A percentile compares a stretch with the other conserved stretches of the same genome.
Evolutionary conservation across 208 protist species (phyloP).

Genomic region (Trypanosoma boissoni): DNA sequence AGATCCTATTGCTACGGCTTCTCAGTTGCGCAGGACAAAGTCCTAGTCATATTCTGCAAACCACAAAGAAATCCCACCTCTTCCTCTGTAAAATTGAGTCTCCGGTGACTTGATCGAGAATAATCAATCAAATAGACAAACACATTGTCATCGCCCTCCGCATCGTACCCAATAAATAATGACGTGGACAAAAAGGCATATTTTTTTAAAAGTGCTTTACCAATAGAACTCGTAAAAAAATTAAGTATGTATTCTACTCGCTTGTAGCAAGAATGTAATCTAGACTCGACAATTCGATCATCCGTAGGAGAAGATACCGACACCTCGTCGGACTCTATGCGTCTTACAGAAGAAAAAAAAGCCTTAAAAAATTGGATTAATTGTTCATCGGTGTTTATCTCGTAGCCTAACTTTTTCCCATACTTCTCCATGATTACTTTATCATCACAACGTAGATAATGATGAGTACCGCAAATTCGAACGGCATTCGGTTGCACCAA

Average conservation of each 20-base stretch:
- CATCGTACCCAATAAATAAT: slow-evolving; percentile 69
- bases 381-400: slow-evolving; percentile 26
- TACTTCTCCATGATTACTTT: slow-evolving; percentile 21
- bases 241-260: slow-evolving; percentile 34
- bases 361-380: slow-evolving; percentile 27
- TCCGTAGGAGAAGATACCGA: slow-evolving; percentile 1
- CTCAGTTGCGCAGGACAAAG: too few relatives aligned
- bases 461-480: slow-evolving; percentile 56
- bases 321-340: slow-evolving; percentile 1
- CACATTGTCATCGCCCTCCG: slow-evolving; percentile 12
- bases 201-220: slow-evolving; percentile 39
- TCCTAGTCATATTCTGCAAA: slow-evolving; percentile 36
- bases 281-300: slow-evolving; percentile 4
- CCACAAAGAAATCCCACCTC: slow-evolving; percentile 63
- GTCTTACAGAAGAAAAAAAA: slow-evolving; percentile 42
- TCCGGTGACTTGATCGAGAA: slow-evolving; percentile 46
- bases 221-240: slow-evolving; percentile 52
- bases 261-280: slow-evolving; percentile 11
- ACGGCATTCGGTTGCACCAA: slow-evolving; percentile 40
- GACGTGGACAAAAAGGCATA: slow-evolving; percentile 78
- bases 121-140: slow-evolving; percentile 69
- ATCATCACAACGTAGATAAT: slow-evolving; percentile 19
- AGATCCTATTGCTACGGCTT: too few relatives aligned
- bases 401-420: slow-evolving; percentile 52
- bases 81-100: slow-evolving; percentile 63